Conservation (phyloP, 2,329 filamentous ascomycete genomes). For the Fonsecaea nubica region DNA sequence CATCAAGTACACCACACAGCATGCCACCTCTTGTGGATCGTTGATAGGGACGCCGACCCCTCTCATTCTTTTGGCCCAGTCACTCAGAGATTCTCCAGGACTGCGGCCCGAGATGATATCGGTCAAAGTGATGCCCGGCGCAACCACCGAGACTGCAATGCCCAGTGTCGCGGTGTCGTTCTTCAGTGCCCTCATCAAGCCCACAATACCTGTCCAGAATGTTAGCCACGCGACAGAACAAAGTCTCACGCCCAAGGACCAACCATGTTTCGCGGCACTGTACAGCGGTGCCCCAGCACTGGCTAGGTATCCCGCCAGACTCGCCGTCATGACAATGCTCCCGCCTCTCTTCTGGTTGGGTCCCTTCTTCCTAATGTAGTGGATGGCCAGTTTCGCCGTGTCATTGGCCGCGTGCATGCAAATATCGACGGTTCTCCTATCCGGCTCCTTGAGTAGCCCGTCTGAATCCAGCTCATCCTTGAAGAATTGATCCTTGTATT, state of each 20-base stretch:
- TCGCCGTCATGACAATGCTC: slow-evolving; percentile 56
- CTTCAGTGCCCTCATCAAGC: slow-evolving; percentile 59
- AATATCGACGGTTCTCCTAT: slow-evolving; percentile 53
- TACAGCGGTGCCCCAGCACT: slow-evolving; percentile 57
- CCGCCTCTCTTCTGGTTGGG: slow-evolving; percentile 47
- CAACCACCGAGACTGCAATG: slow-evolving; percentile 56
- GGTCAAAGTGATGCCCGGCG: slow-evolving; percentile 58
- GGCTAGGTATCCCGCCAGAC: slow-evolving; percentile 58
- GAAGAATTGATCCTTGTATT: slow-evolving; percentile 59
- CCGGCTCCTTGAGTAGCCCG: slow-evolving; percentile 55
- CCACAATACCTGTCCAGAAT: slow-evolving; percentile 49
- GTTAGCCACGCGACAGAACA: slow-evolving; percentile 6
- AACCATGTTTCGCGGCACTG: slow-evolving; percentile 58
- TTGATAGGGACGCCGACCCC: slow-evolving; percentile 56
- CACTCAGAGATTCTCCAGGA: slow-evolving; percentile 45
- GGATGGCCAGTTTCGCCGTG: slow-evolving; percentile 56
- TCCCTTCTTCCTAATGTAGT: slow-evolving; percentile 51
- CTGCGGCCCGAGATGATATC: slow-evolving; percentile 50
- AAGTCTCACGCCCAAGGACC: slow-evolving; percentile 17
- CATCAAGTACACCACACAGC: slow-evolving; percentile 55
- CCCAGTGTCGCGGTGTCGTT: slow-evolving; percentile 55
- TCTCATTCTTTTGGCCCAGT: slow-evolving; percentile 54
- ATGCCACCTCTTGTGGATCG: slow-evolving; percentile 52
- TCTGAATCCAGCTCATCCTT: slow-evolving; percentile 50
- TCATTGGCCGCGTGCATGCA: slow-evolving; percentile 57